Base-by-base conservation (phyloP, 2,329 filamentous ascomycete genomes). In the Ceratocystis cacaofunesta region DNA sequence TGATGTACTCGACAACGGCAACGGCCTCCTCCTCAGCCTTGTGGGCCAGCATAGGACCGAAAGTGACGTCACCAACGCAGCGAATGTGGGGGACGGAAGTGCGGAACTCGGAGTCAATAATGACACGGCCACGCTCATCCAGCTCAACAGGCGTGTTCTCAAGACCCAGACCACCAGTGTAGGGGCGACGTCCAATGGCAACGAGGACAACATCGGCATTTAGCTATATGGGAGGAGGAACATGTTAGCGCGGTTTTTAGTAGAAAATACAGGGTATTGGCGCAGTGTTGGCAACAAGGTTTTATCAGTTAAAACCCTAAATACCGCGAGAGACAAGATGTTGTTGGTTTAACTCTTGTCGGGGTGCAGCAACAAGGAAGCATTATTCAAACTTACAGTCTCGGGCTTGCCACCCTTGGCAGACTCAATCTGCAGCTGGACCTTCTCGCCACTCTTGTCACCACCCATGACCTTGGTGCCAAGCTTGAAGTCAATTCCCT, bases 21-120 rank as follows among this genome's bases (percentile, higher is more conserved):
- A 97, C 92, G 68, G 84, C 94, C 79, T 99, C 94, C 79, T 99
- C 94, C 79, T 99, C 94, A 63, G 94, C 94, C 84, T 99, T 99
- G 84, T 99, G 94, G 65, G 94, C 94, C 73, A 99, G 86, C 94
- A 99, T 99, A 73, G 92, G 92, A 8, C 94, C 94, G 76, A 99
- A 99, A 60, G 94, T 99, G 74, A 85, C 89, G 76, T 97, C 94
- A 74, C 94, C 94, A 70, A 97, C 88, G 72, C 92, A 94, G 72
- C 94, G 92, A 76, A 99, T 96, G 80, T 99, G 94, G 61, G 92
- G 89, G 70, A 94, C 80, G 81, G 96, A 97, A 74, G 94, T 99
- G 78, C 94, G 91, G 84, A 96, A 99, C 78, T 99, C 92, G 72
- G 92, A 91, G 81, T 99, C 94, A 75, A 99, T 96, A 72, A 99